A percentile compares a stretch with the other conserved stretches of the same genome.
phyloP scores from a whole-genome alignment of 2,329 filamentous ascomycete genomes.

The Fonsecaea pedrosoi region DNA sequence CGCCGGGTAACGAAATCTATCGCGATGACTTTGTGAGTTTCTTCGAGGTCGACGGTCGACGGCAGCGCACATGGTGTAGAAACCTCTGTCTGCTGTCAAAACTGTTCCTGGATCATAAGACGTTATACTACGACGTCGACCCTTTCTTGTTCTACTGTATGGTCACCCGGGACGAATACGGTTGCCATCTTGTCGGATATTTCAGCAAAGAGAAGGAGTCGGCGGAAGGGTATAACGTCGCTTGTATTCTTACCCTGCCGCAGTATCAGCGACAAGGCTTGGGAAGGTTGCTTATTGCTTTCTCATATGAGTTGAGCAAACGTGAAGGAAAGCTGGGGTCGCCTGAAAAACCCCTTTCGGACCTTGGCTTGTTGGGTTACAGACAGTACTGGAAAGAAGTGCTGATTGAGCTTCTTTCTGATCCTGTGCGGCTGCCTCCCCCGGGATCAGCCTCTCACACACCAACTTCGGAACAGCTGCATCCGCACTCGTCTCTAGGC shows the following conservation, averaged over 20 bases:
- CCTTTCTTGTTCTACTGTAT: constrained; percentile 95
- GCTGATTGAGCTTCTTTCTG: constrained; percentile 84
- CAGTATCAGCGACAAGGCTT: constrained; percentile 97
- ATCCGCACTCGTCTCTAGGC: constrained; percentile 33
- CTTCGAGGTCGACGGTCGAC: constrained; percentile 96
- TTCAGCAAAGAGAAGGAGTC: constrained; percentile 99
- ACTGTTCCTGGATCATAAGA: constrained; percentile 97
- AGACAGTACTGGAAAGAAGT: constrained; percentile 98
- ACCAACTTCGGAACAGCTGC: constrained; percentile 37
- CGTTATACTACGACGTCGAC: constrained; percentile 80
- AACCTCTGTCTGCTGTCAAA: constrained; percentile 96
- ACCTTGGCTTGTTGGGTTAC: constrained; percentile 91
- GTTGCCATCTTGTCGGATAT: constrained; percentile 97
- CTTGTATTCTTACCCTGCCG: constrained; percentile 94
- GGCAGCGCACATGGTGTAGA: constrained; percentile 98
- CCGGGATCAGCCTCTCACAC: constrained; percentile 36
- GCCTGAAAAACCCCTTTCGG: constrained; percentile 93
- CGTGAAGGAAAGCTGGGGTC: constrained; percentile 94
- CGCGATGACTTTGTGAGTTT: constrained; percentile 89
- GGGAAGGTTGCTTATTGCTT: constrained; percentile 90
- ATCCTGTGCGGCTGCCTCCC: constrained; percentile 63
- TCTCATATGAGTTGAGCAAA: constrained; percentile 95
- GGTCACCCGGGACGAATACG: constrained; percentile 90
- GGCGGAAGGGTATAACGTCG: constrained; percentile 95
- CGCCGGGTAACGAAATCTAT: constrained; percentile 97